Evolutionary conservation across 176 grass and related monocot species (phyloP), one percentile per base, ranked within the genome.

Genomic region (Saccharum officinarum): DNA sequence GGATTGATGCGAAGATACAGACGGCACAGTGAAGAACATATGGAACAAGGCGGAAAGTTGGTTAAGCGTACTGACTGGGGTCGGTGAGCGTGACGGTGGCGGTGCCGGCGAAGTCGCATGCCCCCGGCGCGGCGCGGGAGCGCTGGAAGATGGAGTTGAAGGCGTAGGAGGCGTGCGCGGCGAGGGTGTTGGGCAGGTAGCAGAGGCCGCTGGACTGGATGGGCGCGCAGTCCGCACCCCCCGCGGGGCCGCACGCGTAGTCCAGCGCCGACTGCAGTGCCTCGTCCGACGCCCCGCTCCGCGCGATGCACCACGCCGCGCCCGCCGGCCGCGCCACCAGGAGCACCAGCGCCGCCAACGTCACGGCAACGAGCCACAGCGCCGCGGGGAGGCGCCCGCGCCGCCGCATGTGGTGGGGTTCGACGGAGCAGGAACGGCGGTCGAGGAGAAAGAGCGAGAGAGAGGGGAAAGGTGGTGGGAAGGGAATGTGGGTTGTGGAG

Each of bases 141-240:
- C 92, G 84, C 90, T 92, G 92, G 88, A 91, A 97, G 90, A 81
- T 36, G 80, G 85, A 83, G 84, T 94, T 92, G 92, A 92, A 94
- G 86, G 95, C 95, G 86, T 94, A 94, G 83, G 95, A 92, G 76
- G 92, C 90, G 85, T 97, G 95, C 59, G 95, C 89, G 62, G 88
- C 77, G 79, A 97, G 76, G 71, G 92, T 87, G 90, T 94, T 97
- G 25, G 95, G 94, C 1, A 92, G 80, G 82, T 88, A 94, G 92
- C 95, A 97, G 33, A 86, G 73, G 10, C 90, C 95, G 20, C 80
- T 68, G 17, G 80, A 5, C 90, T 81, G 88, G 80, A 97, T 90
- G 10, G 94, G 92, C 20, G 73, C 45, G 77, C 92, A 97, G 88
- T 97, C 88, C n/a, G 83, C 94, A 42, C 72, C 84, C 2, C 92